phyloP scores from a whole-genome alignment of 164 flowering plant genomes.

The Taxillus chinensis region DNA sequence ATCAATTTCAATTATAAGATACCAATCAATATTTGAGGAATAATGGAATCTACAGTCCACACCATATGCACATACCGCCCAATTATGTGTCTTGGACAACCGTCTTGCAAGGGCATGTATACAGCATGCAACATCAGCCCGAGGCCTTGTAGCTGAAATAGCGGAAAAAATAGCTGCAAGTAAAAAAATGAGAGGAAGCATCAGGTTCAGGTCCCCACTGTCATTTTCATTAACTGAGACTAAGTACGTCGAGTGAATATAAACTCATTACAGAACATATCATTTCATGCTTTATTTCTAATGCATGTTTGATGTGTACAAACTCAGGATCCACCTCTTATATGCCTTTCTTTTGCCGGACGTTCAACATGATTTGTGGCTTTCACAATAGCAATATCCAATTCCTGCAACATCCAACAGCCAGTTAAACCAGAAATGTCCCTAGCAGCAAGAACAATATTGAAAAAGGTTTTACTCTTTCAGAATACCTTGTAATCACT shows the following conservation, averaged over 20 bases:
- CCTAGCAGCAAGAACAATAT: not conserved
- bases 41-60: not conserved
- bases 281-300: not conserved
- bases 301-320: not conserved
- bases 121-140: slow-evolving; percentile 45
- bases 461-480: not conserved
- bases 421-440: slow-evolving; percentile 5
- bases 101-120: slow-evolving; percentile 40
- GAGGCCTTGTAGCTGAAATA: slow-evolving; percentile 30
- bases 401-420: slow-evolving; percentile 23
- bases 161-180: slow-evolving; percentile 40
- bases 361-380: slow-evolving; percentile 56
- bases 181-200: slow-evolving; percentile 5
- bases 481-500: slow-evolving; percentile 41
- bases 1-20: not conserved
- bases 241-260: not conserved
- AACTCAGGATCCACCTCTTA: slow-evolving; percentile 26
- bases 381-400: slow-evolving; percentile 55
- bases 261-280: not conserved
- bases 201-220: not conserved
- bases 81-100: slow-evolving; percentile 36
- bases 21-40: not conserved
- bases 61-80: slow-evolving; percentile 32
- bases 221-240: not conserved
- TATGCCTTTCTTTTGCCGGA: slow-evolving; percentile 51